Conservation (phyloP, 1,284 basidiomycete species). For the Rhodotorula mucilaginosa region DNA sequence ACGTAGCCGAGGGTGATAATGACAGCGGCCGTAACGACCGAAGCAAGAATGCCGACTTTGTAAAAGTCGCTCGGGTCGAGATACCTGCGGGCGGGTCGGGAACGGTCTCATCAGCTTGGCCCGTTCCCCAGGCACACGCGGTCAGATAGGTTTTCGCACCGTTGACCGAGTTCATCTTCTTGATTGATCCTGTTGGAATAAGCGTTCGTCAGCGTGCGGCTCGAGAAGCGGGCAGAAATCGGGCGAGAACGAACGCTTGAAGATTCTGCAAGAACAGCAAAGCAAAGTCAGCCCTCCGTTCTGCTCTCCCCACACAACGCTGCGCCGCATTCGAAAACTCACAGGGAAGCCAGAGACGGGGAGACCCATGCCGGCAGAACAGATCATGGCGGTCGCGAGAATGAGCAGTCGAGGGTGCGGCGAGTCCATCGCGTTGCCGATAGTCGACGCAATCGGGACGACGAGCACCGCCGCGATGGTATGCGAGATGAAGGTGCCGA, state of each 20-base stretch:
- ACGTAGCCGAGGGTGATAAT: conserved; percentile 77
- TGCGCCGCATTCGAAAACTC: neutral
- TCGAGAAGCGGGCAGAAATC: neutral
- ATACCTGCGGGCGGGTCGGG: conserved; percentile 54
- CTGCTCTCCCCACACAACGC: neutral
- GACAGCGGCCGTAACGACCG: conserved; percentile 75
- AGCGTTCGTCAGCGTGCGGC: neutral
- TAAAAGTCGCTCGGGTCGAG: conserved; percentile 66
- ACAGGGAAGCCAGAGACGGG: conserved; percentile 91
- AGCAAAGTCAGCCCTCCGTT: neutral
- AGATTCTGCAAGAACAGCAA: neutral
- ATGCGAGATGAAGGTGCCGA: conserved; percentile 90
- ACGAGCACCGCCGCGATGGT: conserved; percentile 94
- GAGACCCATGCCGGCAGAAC: conserved; percentile 96
- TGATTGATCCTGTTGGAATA: conserved; percentile 61
- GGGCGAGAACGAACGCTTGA: neutral
- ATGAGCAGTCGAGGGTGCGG: conserved; percentile 75
- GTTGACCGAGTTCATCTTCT: conserved; percentile 89
- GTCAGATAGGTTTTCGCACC: conserved; percentile 49
- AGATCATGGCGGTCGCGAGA: conserved; percentile 85
- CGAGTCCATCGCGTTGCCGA: conserved; percentile 71
- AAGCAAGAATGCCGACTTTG: conserved; percentile 88
- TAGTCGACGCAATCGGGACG: conserved; percentile 90
- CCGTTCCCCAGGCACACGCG: too few species aligned
- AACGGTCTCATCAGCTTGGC: neutral